Conservation (phyloP, 352 stramenopile species). For the Aphanomyces stellatus region DNA sequence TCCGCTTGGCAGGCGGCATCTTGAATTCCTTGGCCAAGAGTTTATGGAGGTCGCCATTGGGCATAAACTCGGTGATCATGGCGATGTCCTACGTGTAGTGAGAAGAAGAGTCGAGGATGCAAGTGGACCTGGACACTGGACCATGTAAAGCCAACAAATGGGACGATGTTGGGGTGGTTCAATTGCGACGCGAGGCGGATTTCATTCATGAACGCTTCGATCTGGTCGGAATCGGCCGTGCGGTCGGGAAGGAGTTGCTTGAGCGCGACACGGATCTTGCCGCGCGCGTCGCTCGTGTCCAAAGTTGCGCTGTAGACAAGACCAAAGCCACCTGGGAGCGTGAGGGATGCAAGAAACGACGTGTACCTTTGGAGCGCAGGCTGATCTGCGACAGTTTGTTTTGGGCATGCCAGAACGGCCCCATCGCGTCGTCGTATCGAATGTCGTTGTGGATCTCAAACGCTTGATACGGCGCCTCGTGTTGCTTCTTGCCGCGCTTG, state of each 20-base stretch:
- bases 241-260: conserved; percentile 10
- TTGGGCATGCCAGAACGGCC: conserved; percentile 5
- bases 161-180: conserved; percentile 14
- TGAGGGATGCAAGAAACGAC: not conserved
- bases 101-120: not conserved
- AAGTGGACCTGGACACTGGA: conserved; percentile 9
- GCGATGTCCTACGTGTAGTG: conserved; percentile 7
- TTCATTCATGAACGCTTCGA: conserved; percentile 20
- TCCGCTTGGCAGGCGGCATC: not conserved
- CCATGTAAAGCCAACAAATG: conserved; percentile 15
- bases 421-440: conserved; percentile 7
- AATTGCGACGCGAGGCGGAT: conserved; percentile 7
- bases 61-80: conserved; percentile 18
- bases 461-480: not conserved
- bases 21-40: conserved; percentile 5
- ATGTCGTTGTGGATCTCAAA: conserved; percentile 8
- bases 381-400: conserved; percentile 18
- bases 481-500: not conserved
- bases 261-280: not conserved
- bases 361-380: conserved; percentile 11
- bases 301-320: conserved; percentile 10
- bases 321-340: conserved; percentile 9
- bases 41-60: conserved; percentile 3
- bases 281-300: not conserved
- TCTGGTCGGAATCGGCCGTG: conserved; percentile 4